Conservation (phyloP, 805 yeast species). For the Myxozyma kluyveri region DNA sequence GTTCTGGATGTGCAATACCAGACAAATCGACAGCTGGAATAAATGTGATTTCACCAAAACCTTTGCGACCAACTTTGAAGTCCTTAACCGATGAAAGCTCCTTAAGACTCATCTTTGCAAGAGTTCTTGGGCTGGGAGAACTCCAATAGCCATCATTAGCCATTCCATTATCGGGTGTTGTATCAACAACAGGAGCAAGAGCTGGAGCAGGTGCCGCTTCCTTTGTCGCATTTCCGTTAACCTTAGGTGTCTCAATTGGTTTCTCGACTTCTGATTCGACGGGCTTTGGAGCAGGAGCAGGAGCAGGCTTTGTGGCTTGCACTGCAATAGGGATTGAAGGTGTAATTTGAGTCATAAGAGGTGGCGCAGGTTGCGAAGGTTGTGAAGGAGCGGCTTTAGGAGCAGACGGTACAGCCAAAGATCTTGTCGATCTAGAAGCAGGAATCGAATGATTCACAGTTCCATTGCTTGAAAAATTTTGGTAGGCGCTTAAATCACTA, state of each 20-base stretch:
- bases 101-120: constrained; percentile 56
- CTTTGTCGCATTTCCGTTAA: not conserved
- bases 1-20: constrained; percentile 55
- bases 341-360: not conserved
- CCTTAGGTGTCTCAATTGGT: not conserved
- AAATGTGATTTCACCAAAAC: constrained; percentile 75
- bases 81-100: constrained; percentile 62
- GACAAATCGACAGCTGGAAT: constrained; percentile 80
- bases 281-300: constrained; percentile 1
- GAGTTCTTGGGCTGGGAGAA: constrained; percentile 67
- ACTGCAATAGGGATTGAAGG: not conserved
- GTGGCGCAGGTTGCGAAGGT: not conserved
- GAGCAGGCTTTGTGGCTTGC: not conserved
- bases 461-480: too few relatives aligned
- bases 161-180: constrained; percentile 20
- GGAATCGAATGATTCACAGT: too few relatives aligned
- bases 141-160: constrained; percentile 83
- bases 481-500: constrained; percentile 6
- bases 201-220: not conserved
- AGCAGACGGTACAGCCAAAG: too few relatives aligned
- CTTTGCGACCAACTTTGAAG: constrained; percentile 74
- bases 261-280: not conserved
- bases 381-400: not conserved
- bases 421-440: too few relatives aligned
- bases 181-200: not conserved